These are phyloP conservation scores for Kingdonia uniflora DNA, from an alignment of 164 flowering plant species.

Conservation along the genomic window DNA sequence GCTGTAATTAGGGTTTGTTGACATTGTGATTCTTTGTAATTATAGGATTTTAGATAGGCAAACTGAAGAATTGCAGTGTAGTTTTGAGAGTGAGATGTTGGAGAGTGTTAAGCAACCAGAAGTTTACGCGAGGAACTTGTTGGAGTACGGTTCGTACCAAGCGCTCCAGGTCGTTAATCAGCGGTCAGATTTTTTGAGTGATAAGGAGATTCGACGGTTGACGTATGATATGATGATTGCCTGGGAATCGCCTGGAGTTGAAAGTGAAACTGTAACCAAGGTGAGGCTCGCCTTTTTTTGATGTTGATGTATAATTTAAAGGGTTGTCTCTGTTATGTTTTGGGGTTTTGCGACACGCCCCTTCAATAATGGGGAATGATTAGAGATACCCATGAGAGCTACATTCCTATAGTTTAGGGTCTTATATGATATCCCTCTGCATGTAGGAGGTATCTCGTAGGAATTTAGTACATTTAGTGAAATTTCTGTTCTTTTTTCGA, in stretches of 20 bases:
- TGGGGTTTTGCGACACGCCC: not conserved
- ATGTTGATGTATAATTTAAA: slow-evolving; percentile 11
- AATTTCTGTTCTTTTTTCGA: too few relatives aligned
- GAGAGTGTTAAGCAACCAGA: slow-evolving; percentile 30
- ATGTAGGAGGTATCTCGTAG: too few relatives aligned
- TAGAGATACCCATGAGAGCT: not conserved
- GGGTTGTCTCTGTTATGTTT: not conserved
- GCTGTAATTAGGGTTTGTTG: not conserved
- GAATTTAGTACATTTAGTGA: too few relatives aligned
- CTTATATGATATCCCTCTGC: too few relatives aligned
- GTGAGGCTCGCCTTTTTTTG: slow-evolving; percentile 27
- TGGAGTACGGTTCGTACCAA: slow-evolving; percentile 58
- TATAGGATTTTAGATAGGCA: too few relatives aligned
- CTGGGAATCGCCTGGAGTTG: slow-evolving; percentile 60
- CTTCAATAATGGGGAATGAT: not conserved
- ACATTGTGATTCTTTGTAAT: too few relatives aligned
- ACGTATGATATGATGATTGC: slow-evolving; percentile 91
- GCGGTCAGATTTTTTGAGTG: slow-evolving; percentile 41
- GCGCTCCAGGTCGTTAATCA: slow-evolving; percentile 29
- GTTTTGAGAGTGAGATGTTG: slow-evolving; percentile 45
- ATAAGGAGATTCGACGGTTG: slow-evolving; percentile 56
- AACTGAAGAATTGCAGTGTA: slow-evolving; percentile 42
- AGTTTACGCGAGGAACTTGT: slow-evolving; percentile 44
- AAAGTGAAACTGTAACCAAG: slow-evolving; percentile 22
- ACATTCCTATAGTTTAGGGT: too few relatives aligned